These are phyloP conservation scores for Flaveria floridana DNA, from an alignment of 140 eudicot species.

Conservation along the genomic window DNA sequence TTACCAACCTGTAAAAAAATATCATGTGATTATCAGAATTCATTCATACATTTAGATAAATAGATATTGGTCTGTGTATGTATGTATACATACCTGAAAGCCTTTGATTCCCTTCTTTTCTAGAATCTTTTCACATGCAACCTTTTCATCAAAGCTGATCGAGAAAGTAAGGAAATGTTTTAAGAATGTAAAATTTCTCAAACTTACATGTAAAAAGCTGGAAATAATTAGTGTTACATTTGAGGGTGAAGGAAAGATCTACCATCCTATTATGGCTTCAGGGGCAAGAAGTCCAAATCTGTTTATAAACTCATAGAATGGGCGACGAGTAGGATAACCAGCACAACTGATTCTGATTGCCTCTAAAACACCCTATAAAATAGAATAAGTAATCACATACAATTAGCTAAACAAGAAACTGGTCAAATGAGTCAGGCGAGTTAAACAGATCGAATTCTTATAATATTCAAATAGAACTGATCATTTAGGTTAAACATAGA, in stretches of 20 bases:
- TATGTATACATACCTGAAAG: constrained; percentile 59
- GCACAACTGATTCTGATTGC: constrained; percentile 99
- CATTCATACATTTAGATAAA: neutral
- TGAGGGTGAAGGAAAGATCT: constrained; percentile 40
- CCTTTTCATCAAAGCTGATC: constrained; percentile 80
- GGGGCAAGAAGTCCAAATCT: constrained; percentile 97
- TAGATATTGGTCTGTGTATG: neutral
- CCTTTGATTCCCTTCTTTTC: constrained; percentile 91
- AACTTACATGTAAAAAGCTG: constrained; percentile 5
- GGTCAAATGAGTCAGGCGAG: neutral
- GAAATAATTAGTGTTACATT: constrained; percentile 28
- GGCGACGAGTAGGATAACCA: constrained; percentile 97
- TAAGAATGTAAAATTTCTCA: constrained; percentile 8
- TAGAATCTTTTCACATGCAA: constrained; percentile 71
- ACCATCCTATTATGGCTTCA: constrained; percentile 70
- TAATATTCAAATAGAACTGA: neutral
- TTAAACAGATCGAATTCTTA: neutral
- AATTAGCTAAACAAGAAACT: neutral
- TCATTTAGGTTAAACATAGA: neutral
- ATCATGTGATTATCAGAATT: constrained; percentile 17
- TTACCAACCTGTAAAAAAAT: constrained; percentile 70
- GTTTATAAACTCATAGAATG: constrained; percentile 89
- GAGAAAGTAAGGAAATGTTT: constrained; percentile 21
- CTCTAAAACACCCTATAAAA: constrained; percentile 86
- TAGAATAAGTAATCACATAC: neutral